Evolutionary conservation across 768 basidiomycete genomes (phyloP).

Genomic region (Tulasnella sp.): DNA sequence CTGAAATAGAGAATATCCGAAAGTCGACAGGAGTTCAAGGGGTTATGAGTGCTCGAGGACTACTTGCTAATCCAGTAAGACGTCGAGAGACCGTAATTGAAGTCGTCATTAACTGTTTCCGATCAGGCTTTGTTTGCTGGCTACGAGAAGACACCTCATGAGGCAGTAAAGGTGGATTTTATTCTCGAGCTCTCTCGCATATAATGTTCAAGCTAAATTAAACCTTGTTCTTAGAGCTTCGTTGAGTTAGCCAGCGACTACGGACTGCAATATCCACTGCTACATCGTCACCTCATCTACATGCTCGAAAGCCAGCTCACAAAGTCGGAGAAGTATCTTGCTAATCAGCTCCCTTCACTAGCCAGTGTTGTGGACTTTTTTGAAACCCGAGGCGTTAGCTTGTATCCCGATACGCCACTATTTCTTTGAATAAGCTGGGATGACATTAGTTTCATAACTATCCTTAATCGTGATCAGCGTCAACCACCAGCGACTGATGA

Average conservation of each 20-base stretch:
- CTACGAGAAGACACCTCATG: conserved; percentile 26
- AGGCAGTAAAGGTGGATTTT: conserved; percentile 25
- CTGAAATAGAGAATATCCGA: conserved; percentile 28
- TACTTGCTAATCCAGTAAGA: conserved; percentile 33
- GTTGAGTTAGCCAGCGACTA: conserved; percentile 25
- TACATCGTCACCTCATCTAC: conserved; percentile 34
- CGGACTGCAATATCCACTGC: conserved; percentile 31
- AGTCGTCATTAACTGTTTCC: background rate
- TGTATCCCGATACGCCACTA: background rate
- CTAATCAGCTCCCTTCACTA: conserved; percentile 29
- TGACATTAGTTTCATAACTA: too few relatives aligned
- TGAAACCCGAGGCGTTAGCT: background rate
- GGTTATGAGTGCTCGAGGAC: conserved; percentile 36
- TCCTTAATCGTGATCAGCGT: too few relatives aligned
- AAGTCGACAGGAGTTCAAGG: conserved; percentile 28
- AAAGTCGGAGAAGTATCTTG: conserved; percentile 25
- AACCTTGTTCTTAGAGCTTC: conserved; percentile 22
- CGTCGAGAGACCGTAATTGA: background rate
- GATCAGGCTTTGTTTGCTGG: conserved; percentile 31
- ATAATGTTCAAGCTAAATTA: background rate
- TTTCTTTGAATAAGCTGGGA: too few relatives aligned
- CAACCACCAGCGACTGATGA: too few relatives aligned
- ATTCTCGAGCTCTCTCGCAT: background rate
- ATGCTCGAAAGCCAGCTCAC: conserved; percentile 27
- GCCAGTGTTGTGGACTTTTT: conserved; percentile 30